A percentile compares a stretch with the other conserved stretches of the same genome.
Conservation (phyloP, 2,329 filamentous ascomycete genomes). For the Clarireedia paspali region DNA sequence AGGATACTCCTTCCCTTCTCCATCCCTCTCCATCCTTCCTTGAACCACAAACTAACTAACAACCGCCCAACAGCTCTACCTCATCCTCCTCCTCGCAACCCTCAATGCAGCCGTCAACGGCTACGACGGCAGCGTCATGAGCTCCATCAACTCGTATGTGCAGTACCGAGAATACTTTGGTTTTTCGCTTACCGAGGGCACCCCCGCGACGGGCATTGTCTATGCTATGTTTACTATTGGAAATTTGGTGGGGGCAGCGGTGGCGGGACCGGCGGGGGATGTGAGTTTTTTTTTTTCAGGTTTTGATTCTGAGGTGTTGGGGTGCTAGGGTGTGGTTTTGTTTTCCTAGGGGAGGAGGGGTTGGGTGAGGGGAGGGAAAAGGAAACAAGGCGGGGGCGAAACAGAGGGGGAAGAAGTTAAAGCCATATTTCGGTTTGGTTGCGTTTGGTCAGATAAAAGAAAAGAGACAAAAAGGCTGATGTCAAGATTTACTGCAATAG, state of each 20-base stretch:
- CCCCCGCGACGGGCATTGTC: slow-evolving; percentile 16
- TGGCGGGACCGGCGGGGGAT: slow-evolving; percentile 4
- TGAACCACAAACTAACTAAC: not conserved
- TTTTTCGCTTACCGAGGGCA: slow-evolving; percentile 11
- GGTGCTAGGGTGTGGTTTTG: no score
- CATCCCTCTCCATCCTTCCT: not conserved
- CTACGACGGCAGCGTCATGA: slow-evolving; percentile 43
- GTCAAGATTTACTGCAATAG: not conserved
- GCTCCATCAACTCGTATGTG: slow-evolving; percentile 38
- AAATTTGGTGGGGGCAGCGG: slow-evolving; percentile 4
- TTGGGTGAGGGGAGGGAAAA: not conserved
- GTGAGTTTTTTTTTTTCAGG: not conserved
- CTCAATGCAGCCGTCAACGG: slow-evolving; percentile 31
- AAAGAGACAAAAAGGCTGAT: no score
- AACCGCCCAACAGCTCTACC: slow-evolving; percentile 1
- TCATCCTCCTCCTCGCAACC: slow-evolving; percentile 14
- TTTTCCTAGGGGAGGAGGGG: not conserved
- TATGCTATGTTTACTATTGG: slow-evolving; percentile 10
- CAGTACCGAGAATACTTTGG: slow-evolving; percentile 31
- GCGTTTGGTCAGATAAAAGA: no score
- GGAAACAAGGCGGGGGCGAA: not conserved
- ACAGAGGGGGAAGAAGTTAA: no score
- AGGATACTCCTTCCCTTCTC: not conserved
- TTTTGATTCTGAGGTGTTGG: not conserved
- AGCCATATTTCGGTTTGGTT: no score